Base-by-base conservation (phyloP, 371 early-diverging fungal species). In the Chytridium lagenaria region DNA sequence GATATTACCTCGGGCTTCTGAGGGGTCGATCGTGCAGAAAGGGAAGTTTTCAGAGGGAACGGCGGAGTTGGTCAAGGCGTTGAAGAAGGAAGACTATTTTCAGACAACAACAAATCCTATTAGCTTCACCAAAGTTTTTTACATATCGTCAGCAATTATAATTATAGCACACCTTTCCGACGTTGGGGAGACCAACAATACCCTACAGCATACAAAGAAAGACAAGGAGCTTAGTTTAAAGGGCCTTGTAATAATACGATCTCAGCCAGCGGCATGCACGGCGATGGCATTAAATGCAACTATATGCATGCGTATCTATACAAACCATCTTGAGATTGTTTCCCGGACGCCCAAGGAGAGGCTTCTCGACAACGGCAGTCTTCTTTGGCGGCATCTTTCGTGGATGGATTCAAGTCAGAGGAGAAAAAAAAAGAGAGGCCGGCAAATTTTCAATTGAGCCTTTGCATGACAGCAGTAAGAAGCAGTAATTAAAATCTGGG, bases 181-280 rank as follows among this genome's bases (percentile, higher is more conserved):
- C 96, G 81, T 99, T 99, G 78, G 99, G 99, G 72, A 99, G 88
- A 44, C 99, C 99, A 19, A 99, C 98, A 50, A 99, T 88, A 10
- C 94, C 99, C 34, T 37, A 67, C 15, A 49, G 51, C 55, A 44
- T 30, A 23, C 30, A 7, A 52, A 52, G 7, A 26, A 12, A 52
- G 55, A 52, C 5, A 26, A 12, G 23, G 26, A 12, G 55, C 7
- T 44, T 12, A 44, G 44, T 44, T 7, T 19, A 7, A 19, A 44
- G 7, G 12, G 44, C 7, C 19, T 12, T 44, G 44, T 44, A 44
- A n/a, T n/a, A n/a, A n/a, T n/a, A n/a, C n/a, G n/a, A n/a, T n/a
- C n/a, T 55, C 55, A 10, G 55, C 5, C 5, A 55, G 55, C 10
- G 55, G 10, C 10, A 28, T 55, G 55, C 30, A 23, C 19, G 26